phyloP scores from a whole-genome alignment of 768 basidiomycete genomes.

The Leccinellum luteum region DNA sequence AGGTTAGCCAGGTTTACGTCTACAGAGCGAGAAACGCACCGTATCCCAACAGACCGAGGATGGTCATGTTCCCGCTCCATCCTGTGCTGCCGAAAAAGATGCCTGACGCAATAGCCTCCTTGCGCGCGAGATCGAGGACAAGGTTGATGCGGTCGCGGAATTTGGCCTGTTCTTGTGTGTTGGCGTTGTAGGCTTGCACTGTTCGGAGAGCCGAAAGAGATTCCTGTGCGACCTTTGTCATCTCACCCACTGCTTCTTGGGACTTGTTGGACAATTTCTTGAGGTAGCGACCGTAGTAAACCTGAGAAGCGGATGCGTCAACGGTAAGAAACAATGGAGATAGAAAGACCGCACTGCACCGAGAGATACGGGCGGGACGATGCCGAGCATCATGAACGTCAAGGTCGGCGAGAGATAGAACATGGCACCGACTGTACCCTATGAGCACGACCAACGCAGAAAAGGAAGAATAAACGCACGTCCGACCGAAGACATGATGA shows the following conservation, averaged over 20 bases:
- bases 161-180: slow-evolving; percentile 69
- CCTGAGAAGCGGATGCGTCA: slow-evolving; percentile 42
- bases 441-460: neutral
- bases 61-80: slow-evolving; percentile 91
- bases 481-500: slow-evolving; percentile 93
- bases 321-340: neutral
- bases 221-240: slow-evolving; percentile 90
- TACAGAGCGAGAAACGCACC: slow-evolving; percentile 45
- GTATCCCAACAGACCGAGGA: slow-evolving; percentile 87
- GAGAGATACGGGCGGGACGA: slow-evolving; percentile 85
- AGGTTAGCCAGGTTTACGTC: neutral
- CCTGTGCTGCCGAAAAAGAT: slow-evolving; percentile 92
- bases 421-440: neutral
- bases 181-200: slow-evolving; percentile 89
- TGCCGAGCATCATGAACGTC: slow-evolving; percentile 87
- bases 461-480: slow-evolving; percentile 47
- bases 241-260: slow-evolving; percentile 93
- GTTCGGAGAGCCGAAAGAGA: slow-evolving; percentile 84
- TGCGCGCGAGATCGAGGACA: slow-evolving; percentile 74
- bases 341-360: slow-evolving; percentile 54
- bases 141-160: slow-evolving; percentile 65
- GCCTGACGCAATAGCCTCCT: slow-evolving; percentile 86
- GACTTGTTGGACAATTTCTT: slow-evolving; percentile 88
- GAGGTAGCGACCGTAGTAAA: slow-evolving; percentile 94
- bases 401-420: slow-evolving; percentile 58